Evolutionary conservation across 2,329 filamentous ascomycete genomes (phyloP), one percentile per base, ranked within the genome.

Genomic region (Meredithiella fracta): DNA sequence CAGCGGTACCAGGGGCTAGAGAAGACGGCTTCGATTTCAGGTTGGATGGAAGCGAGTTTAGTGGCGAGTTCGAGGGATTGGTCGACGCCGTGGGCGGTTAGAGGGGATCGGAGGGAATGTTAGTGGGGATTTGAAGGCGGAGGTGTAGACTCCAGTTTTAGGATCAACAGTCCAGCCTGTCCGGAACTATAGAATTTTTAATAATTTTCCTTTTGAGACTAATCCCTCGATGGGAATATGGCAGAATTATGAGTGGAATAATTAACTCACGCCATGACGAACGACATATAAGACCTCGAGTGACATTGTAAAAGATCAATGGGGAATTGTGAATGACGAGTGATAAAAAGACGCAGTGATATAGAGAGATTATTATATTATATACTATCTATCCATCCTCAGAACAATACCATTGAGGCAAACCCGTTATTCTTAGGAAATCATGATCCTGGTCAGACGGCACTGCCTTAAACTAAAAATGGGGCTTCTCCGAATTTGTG

Each of bases 81-180:
- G 53, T 80, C 75, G 42, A 94, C 84, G 58, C 92, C 92, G 65
- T 97, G 83, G 22, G 86, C 81, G 6, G 90, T 89, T 62, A 98
- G 77, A 8, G 87, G 83, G 90, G 90, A 66, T 98, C 92, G 25
- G 85, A 85, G 3, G 90, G 77, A 60, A 95, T 89, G 54, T 86
- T 86, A 4, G 92, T 97, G 0, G 92, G 91, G 86, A 88, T 44
- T 76, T 80, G 61, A 92, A 80, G 58, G 74, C 74, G 23, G 85
- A 73, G 55, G 76, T 78, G 72, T 97, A 97, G 62, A 75, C 76
- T 54, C 92, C 91, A 38, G 86, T 91, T 59, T 76, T 71, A 49
- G 82, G 80, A 69, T 97, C 83, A 59, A 97, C 86, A 47, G 80
- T 79, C 88, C 90, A 97, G 67, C 85, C 89, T 61, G 86, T 83